Base-by-base conservation (phyloP, 1,284 basidiomycete species). In the Trichosporon sp. region DNA sequence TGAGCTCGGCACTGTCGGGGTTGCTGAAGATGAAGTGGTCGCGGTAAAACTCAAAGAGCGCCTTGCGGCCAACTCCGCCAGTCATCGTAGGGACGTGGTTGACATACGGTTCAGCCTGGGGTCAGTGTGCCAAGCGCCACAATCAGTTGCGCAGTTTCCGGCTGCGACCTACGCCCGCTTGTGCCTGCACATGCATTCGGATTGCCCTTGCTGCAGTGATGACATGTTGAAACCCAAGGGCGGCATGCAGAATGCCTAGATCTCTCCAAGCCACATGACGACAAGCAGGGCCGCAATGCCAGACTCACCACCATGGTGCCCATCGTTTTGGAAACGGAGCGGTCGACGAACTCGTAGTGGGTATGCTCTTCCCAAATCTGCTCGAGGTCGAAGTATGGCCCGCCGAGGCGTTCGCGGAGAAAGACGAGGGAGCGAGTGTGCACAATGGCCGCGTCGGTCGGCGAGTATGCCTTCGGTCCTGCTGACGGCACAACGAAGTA, bases 51-150 rank as follows among this genome's bases (percentile, higher is more conserved):
- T 81, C 85, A 2, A 86, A 86, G 21, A 89, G 81, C 5, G 83
- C 80, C 70, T 86, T 79, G 19, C 88, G 85, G 1, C 88, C 88
- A 35, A 89, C 80, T 21, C 88, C 88, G 6, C 88, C 88, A 4
- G 88, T 77, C 69, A 78, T 75, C 2, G 76, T 77, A 16, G 76
- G 76, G 21, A 77, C 68, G 67, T 77, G 76, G 69, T 78, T 77
- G 72, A 77, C 77, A 46, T 78, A 78, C 10, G 74, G 77, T 56
- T 78, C 73, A 31, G 71, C 75, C 68, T 75, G 63, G 19, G 14
- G 51, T 54, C 19, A 54, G 43, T 14, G 2, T 40, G 46, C 12
- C 2, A 48, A 21, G 10, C 19, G n/a, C 51, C 51, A 54, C 21
- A 54, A 26, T 7, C 19, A 21, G 10, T 12, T 10, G 4, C 51